A percentile compares a stretch with the other conserved stretches of the same genome.
Conservation (phyloP, 2,329 filamentous ascomycete genomes). For the Colletotrichum tofieldiae region DNA sequence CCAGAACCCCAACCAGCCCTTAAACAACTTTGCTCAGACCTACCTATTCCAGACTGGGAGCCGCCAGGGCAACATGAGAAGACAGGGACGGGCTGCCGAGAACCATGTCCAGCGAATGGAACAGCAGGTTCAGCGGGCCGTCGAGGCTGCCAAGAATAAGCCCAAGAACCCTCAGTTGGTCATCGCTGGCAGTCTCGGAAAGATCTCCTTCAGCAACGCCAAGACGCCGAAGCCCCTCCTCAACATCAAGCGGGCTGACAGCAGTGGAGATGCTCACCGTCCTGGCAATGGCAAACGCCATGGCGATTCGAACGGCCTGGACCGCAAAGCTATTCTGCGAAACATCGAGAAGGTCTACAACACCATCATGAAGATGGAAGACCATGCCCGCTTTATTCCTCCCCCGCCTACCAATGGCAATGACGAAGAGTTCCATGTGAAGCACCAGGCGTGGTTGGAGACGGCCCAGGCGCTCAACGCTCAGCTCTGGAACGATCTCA, state of each 20-base stretch:
- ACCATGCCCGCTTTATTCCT: constrained; percentile 88
- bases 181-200: constrained; percentile 95
- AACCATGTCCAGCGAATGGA: constrained; percentile 99
- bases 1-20: constrained; percentile 91
- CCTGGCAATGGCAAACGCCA: constrained; percentile 63
- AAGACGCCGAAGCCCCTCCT: constrained; percentile 96
- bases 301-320: constrained; percentile 66
- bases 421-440: constrained; percentile 79
- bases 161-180: constrained; percentile 98
- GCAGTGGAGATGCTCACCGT: constrained; percentile 70
- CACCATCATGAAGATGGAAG: constrained; percentile 93
- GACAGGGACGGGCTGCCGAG: constrained; percentile 87
- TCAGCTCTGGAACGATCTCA: constrained; percentile 87
- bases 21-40: constrained; percentile 97
- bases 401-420: constrained; percentile 71
- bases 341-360: constrained; percentile 93
- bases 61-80: constrained; percentile 80
- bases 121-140: constrained; percentile 96
- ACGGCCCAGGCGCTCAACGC: constrained; percentile 80
- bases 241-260: constrained; percentile 92
- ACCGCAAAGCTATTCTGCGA: constrained; percentile 86
- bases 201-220: constrained; percentile 99
- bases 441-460: constrained; percentile 85
- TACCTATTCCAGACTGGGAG: constrained; percentile 96
- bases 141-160: constrained; percentile 96